phyloP scores from a whole-genome alignment of 2,329 filamentous ascomycete species.

The Ascochyta koolunga region DNA sequence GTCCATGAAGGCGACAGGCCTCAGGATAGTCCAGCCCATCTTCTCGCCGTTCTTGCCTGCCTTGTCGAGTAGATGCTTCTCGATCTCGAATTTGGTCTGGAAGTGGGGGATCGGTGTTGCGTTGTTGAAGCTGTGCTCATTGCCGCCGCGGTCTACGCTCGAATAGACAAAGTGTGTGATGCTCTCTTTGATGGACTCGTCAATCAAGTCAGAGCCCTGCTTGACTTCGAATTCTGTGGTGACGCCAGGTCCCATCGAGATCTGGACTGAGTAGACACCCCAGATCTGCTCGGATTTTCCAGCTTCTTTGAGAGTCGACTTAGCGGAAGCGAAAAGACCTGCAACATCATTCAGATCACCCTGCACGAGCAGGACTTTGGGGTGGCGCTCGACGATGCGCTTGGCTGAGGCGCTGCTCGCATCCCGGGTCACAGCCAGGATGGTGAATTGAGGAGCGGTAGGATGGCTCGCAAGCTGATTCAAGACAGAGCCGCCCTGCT shows the following conservation, averaged over 20 bases:
- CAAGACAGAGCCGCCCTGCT: conserved; percentile 55
- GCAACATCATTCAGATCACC: conserved; percentile 62
- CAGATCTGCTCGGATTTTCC: conserved; percentile 52
- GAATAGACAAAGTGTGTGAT: conserved; percentile 69
- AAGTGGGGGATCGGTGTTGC: conserved; percentile 64
- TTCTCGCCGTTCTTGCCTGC: conserved; percentile 49
- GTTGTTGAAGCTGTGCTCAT: conserved; percentile 57
- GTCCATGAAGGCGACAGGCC: conserved; percentile 69
- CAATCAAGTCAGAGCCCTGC: conserved; percentile 65
- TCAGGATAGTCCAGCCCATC: conserved; percentile 67
- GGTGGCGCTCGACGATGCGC: conserved; percentile 52
- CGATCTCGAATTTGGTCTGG: conserved; percentile 65
- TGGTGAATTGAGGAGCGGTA: conserved; percentile 51
- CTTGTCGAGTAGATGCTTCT: conserved; percentile 62
- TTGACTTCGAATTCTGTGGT: conserved; percentile 55
- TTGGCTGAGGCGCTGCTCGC: conserved; percentile 58
- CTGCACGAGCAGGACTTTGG: conserved; percentile 61
- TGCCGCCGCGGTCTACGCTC: conserved; percentile 68
- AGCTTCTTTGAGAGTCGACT: conserved; percentile 44
- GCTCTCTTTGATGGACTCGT: conserved; percentile 61
- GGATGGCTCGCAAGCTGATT: conserved; percentile 48
- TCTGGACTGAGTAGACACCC: conserved; percentile 68
- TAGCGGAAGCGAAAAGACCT: conserved; percentile 57
- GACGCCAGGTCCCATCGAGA: conserved; percentile 52
- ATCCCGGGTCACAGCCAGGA: conserved; percentile 67